These are phyloP conservation scores for Backusella psychrophila DNA, from an alignment of 192 early-diverging fungal genomes.

Conservation along the genomic window DNA sequence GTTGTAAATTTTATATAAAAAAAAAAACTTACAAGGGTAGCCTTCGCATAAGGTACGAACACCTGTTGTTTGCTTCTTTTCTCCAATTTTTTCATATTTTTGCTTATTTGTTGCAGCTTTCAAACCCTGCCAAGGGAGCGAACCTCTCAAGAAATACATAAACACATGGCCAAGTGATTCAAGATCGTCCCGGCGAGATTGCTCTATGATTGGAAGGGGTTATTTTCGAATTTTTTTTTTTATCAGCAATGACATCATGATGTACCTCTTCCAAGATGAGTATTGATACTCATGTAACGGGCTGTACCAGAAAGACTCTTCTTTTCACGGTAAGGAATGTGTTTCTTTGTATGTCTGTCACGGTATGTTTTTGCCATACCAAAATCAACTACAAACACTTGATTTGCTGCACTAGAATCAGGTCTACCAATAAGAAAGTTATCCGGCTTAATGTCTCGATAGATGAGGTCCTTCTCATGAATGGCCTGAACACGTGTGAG, in stretches of 20 bases:
- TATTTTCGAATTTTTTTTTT: background rate
- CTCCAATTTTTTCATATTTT: conserved; percentile 99
- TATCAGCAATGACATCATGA: background rate
- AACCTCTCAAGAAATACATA: conserved; percentile 94
- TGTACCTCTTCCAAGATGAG: conserved; percentile 86
- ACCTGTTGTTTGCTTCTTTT: conserved; percentile 88
- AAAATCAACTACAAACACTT: conserved; percentile 92
- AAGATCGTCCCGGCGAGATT: conserved; percentile 95
- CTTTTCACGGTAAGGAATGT: conserved; percentile 96
- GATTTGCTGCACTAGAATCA: conserved; percentile 51
- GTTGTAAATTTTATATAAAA: background rate
- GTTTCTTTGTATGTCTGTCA: conserved; percentile 90
- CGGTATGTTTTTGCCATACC: conserved; percentile 98
- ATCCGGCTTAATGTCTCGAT: conserved; percentile 98
- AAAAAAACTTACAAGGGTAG: conserved; percentile 60
- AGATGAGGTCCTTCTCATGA: conserved; percentile 91
- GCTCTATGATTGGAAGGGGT: conserved; percentile 49
- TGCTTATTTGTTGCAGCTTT: conserved; percentile 97
- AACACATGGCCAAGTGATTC: conserved; percentile 98
- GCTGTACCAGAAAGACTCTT: conserved; percentile 93
- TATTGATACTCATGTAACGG: conserved; percentile 97
- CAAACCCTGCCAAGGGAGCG: conserved; percentile 95
- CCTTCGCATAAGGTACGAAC: conserved; percentile 88
- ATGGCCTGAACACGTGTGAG: conserved; percentile 83
- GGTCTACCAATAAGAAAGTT: conserved; percentile 93